Conservation (phyloP, 805 yeast genomes). For the Cyberlindnera euphorbiiphila region DNA sequence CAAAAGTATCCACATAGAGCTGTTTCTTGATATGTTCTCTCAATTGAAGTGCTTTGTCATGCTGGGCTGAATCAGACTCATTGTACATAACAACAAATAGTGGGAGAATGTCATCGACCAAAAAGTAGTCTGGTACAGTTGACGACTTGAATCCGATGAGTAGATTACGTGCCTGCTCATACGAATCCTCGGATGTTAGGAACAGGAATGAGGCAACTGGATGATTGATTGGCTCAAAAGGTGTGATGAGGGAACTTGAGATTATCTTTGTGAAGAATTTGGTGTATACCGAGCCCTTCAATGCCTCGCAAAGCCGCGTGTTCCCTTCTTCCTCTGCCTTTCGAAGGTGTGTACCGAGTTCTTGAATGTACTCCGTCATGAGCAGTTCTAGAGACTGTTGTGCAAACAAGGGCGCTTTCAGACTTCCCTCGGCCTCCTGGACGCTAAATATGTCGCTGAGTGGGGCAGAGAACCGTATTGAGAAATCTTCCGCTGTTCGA, state of each 20-base stretch:
- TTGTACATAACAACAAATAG: conserved; percentile 49
- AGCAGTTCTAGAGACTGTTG: conserved; percentile 36
- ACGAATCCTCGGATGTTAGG: conserved; percentile 50
- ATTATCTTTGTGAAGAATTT: conserved; percentile 55
- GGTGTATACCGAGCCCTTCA: conserved; percentile 49
- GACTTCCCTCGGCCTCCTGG: conserved; percentile 21
- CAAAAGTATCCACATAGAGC: conserved; percentile 32
- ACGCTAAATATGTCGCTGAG: conserved; percentile 32
- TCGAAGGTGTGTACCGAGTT: conserved; percentile 22
- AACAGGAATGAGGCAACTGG: conserved; percentile 76
- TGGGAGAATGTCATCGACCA: conserved; percentile 57
- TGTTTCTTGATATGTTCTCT: conserved; percentile 35
- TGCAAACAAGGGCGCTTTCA: conserved; percentile 30
- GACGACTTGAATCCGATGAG: conserved; percentile 49
- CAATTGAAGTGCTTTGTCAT: conserved; percentile 38
- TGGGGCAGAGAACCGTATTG: conserved; percentile 49
- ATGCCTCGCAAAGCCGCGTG: conserved; percentile 27
- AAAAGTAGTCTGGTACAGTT: conserved; percentile 58
- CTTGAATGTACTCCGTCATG: conserved; percentile 31
- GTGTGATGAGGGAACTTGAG: conserved; percentile 56
- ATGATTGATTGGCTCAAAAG: conserved; percentile 84
- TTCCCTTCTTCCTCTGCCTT: conserved; percentile 14
- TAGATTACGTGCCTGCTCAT: conserved; percentile 54
- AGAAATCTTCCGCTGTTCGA: conserved; percentile 47
- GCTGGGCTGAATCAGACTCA: conserved; percentile 39